Base-by-base conservation (phyloP, 2,329 filamentous ascomycete species). In the Penicillium sp. region DNA sequence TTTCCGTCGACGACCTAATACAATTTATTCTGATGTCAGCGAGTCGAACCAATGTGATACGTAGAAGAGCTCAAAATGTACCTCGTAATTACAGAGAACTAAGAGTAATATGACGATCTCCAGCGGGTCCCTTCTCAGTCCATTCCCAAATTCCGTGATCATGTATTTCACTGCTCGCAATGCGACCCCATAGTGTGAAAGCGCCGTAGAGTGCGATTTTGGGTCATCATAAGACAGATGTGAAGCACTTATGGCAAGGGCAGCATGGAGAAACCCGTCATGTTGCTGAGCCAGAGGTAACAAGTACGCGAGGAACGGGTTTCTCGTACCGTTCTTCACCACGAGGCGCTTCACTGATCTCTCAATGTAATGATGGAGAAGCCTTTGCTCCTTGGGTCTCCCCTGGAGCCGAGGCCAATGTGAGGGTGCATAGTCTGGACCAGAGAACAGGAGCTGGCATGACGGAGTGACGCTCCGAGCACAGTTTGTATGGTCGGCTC, bases 231-330 rank as follows among this genome's bases (percentile, higher is more conserved):
- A 40, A 20, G 44, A 47, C 33, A 47, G 16, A 31, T 47, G 44
- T 13, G 44, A 47, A 24, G 44, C 44, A 31, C 44, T 47, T 16
- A 47, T 47, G n/a, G 44, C 44, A 41, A 47, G 30, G 22, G 30
- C n/a, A 31, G 28, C 18, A 30, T 47, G 35, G 25, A 47, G 44
- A 47, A 47, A 39, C 0, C 33, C 44, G 20, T 47, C 44, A 18
- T 40, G n/a, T 47, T 31, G 44, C 8, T 40, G 27, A 14, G 44
- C 44, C 24, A 47, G 27, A 14, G 44, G 44, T 20, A 47, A 31
- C 5, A 47, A 14, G 20, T 47, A 47, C 25, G 14, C 38, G 22
- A 47, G 24, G n/a, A 47, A 47, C 10, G 44, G 44, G 16, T 47
- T 47, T 9, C 40, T 20, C 13, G 22, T 20, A 16, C 8, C 25